Evolutionary conservation across 257 asterid genomes (phyloP), one percentile per base, ranked within the genome.

Genomic region (Ligustrum vulgare): DNA sequence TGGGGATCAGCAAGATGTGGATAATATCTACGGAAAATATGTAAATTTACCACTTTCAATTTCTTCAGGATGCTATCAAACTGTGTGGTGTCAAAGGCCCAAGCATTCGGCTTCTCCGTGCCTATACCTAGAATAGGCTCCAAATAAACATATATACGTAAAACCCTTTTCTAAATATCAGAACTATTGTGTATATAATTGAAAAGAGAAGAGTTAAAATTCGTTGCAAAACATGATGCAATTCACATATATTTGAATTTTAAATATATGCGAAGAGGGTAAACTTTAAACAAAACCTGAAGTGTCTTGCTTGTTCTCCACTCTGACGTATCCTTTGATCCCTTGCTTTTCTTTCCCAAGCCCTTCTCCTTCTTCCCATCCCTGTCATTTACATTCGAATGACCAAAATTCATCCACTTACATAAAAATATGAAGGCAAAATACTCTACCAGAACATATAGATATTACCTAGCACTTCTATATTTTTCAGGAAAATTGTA

Each of bases 351-450:
- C 97, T 82, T 86, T 94, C 67, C 99, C 99, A 31, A 94, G 91
- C 60, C 99, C 99, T 86, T 94, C 98, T 75, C 99, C 99, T 91
- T 94, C 99, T 89, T 92, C 99, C 99, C 98, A 94, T 72, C 99
- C 98, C 99, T 94, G 75, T 69, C 39, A 39, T 39, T 72, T 65
- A 18, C 51, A 78, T 56, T 72, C 15, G 3, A 58, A 37, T 47
- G 33, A 49, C 62, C 82, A 66, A 35, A 34, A 23, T 60, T 60
- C 67, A 23, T 60, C 67, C 67, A 10, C 67, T 25, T 23, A 6
- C 34, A 23, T 5, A 23, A 22, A 18, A 22, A 20, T 12, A 56
- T 32, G 2, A 60, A 10, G 67, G 10, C 31, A 10, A 9, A 28
- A 56, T 20, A 20, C 31, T 56, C 12, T 2, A 56, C 64, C 28